Evolutionary conservation across 2,329 filamentous ascomycete genomes (phyloP).

Genomic region (Sporothrix brunneoviolacea): DNA sequence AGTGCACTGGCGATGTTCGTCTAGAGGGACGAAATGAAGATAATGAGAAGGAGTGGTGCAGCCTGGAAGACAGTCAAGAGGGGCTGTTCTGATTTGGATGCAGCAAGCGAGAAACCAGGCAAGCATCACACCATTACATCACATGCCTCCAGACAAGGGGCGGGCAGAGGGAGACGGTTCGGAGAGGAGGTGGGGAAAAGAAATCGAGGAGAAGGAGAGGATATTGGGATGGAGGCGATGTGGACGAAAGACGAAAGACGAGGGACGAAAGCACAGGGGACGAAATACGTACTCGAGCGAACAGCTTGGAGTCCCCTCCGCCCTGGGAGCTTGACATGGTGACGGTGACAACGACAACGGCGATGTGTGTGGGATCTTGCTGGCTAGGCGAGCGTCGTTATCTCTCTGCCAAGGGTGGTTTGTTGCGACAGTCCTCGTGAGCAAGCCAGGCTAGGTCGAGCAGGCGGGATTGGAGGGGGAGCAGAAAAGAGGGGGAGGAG

Average conservation of each 20-base stretch:
- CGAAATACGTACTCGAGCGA: constrained; percentile 69
- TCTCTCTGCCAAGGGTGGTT: not conserved
- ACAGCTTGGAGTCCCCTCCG: constrained; percentile 97
- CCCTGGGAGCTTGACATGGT: constrained; percentile 50
- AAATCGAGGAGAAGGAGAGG: not conserved
- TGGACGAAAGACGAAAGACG: not conserved
- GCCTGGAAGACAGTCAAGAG: too few relatives aligned
- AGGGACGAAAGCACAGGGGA: not conserved
- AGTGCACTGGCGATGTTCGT: too few relatives aligned
- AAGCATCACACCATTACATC: constrained; percentile 3
- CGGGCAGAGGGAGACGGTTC: constrained; percentile 3
- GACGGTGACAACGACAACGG: constrained; percentile 8
- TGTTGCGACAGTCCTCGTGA: not conserved
- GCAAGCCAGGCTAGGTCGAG: too few relatives aligned
- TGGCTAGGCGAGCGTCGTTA: constrained; percentile 9
- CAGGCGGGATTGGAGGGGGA: too few relatives aligned
- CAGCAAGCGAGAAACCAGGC: not conserved
- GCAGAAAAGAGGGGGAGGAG: too few relatives aligned
- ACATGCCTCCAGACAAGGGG: too few relatives aligned
- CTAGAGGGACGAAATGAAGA: too few relatives aligned
- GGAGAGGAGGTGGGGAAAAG: constrained; percentile 8
- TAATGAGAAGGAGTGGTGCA: too few relatives aligned
- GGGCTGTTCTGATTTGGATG: too few relatives aligned
- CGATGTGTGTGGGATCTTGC: too few relatives aligned
- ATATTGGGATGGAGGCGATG: not conserved